Conservation (phyloP, 176 grass and related monocot genomes). For the Rhipidocladum racemiflorum region DNA sequence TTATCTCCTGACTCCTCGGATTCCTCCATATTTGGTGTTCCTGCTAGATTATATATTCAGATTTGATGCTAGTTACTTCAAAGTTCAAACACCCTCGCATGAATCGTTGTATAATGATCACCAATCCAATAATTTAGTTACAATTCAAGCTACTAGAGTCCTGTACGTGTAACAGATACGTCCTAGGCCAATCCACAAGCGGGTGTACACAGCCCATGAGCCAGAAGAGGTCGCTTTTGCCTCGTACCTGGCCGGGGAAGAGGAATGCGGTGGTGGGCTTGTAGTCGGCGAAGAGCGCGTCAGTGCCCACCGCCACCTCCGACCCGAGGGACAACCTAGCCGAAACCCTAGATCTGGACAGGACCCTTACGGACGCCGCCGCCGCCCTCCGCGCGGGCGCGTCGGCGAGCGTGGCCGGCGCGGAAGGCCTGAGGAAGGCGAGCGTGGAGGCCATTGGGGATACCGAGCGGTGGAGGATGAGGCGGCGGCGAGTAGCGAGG, state of each 20-base stretch:
- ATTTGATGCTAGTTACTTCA: background rate
- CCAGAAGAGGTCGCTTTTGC: background rate
- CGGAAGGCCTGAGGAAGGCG: constrained; percentile 62
- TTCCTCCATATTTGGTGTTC: background rate
- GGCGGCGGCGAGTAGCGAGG: background rate
- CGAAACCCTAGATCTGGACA: constrained; percentile 60
- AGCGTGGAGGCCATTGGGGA: constrained; percentile 58
- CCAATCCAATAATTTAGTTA: background rate
- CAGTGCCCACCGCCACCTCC: constrained; percentile 36
- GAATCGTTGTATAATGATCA: background rate
- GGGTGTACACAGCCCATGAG: background rate
- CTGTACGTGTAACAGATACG: background rate
- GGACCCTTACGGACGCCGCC: constrained; percentile 30
- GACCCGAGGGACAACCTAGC: constrained; percentile 57
- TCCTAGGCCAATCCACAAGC: background rate
- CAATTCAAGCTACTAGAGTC: background rate
- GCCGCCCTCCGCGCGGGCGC: constrained; percentile 11
- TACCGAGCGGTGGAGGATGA: constrained; percentile 4
- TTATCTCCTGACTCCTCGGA: no score
- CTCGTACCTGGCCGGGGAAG: constrained; percentile 86
- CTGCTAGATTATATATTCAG: background rate
- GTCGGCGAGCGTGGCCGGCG: constrained; percentile 44
- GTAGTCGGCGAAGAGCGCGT: constrained; percentile 77
- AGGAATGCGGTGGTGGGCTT: constrained; percentile 79
- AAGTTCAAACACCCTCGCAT: background rate